Percentiles rank a stretch among this genome's conserved stretches.
These are phyloP conservation scores for Stemphylium beticola DNA, from an alignment of 2,329 filamentous ascomycete species.

Conservation along the genomic window DNA sequence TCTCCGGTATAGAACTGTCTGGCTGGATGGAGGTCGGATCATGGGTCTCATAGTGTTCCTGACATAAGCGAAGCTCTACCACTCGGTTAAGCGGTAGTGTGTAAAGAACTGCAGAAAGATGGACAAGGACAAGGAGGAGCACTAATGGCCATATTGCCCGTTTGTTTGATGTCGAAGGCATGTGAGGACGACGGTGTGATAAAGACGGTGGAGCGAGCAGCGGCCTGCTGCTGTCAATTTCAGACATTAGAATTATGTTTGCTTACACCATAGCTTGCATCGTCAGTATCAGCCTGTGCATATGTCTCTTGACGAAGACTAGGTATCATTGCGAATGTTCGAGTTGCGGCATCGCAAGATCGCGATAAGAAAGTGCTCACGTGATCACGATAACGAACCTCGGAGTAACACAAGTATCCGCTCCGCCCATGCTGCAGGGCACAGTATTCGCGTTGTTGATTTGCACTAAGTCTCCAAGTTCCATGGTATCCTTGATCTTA, in stretches of 20 bases:
- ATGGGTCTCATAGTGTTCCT: conserved; percentile 55
- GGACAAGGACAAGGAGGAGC: conserved; percentile 40
- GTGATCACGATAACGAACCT: conserved; percentile 12
- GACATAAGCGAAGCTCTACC: conserved; percentile 51
- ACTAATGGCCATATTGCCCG: conserved; percentile 38
- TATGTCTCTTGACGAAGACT: neutral
- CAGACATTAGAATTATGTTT: neutral
- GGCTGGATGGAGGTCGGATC: conserved; percentile 48
- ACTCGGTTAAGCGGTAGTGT: conserved; percentile 48
- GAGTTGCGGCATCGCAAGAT: neutral
- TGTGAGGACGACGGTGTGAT: conserved; percentile 9
- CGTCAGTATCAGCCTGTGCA: neutral
- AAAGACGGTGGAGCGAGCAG: conserved; percentile 7
- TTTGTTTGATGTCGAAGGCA: neutral
- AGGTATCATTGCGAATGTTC: neutral
- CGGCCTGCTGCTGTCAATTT: conserved; percentile 6
- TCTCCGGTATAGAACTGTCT: conserved; percentile 56
- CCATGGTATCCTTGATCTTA: no score
- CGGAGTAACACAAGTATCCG: no score
- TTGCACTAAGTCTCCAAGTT: no score
- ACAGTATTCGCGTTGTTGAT: no score
- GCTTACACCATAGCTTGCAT: neutral
- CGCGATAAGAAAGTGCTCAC: conserved; percentile 15
- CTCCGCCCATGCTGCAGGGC: no score
- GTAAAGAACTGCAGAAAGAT: conserved; percentile 43